Percentiles rank a stretch among this genome's conserved stretches.
Evolutionary conservation across 345 rosid genomes (phyloP).

Genomic region (Rhizophora mangle): DNA sequence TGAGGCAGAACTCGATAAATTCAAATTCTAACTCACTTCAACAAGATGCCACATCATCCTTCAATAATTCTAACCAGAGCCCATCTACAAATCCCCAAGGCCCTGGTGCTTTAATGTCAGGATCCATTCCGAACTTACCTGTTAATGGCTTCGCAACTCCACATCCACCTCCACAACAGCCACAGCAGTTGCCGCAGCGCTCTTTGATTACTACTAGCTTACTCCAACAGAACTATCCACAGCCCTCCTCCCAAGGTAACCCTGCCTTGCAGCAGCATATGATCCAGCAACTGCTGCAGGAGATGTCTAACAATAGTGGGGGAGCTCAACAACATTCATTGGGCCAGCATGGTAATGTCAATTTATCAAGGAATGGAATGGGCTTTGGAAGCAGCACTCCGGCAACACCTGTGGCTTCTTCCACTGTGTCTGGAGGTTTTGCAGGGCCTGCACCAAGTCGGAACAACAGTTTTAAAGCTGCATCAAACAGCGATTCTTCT

Average conservation of each 20-base stretch:
- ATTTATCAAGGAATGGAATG: conserved; percentile 32
- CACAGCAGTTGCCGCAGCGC: conserved; percentile 53
- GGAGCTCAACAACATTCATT: conserved; percentile 48
- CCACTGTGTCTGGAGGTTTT: conserved; percentile 40
- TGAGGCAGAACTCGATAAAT: conserved; percentile 78
- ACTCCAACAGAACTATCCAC: conserved; percentile 49
- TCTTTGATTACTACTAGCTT: conserved; percentile 42
- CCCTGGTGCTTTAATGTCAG: conserved; percentile 39
- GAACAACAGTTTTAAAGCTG: conserved; percentile 61
- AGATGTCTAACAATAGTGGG: conserved; percentile 51
- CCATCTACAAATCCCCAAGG: conserved; percentile 69
- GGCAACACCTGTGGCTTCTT: conserved; percentile 35
- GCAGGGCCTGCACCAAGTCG: conserved; percentile 47
- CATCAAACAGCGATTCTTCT: conserved; percentile 55
- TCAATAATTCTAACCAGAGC: conserved; percentile 53
- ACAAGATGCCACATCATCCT: conserved; percentile 58
- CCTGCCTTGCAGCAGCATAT: conserved; percentile 69
- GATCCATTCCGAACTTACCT: conserved; percentile 60
- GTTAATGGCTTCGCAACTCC: conserved; percentile 47
- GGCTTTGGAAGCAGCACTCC: conserved; percentile 41
- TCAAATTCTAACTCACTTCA: conserved; percentile 57
- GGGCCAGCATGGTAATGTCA: conserved; percentile 41
- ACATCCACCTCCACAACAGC: conserved; percentile 42
- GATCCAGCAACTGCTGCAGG: conserved; percentile 81
- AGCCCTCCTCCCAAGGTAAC: conserved; percentile 49